Evolutionary conservation across 108 stramenopile genomes (phyloP).

Genomic region (Nannochloropsis salina): DNA sequence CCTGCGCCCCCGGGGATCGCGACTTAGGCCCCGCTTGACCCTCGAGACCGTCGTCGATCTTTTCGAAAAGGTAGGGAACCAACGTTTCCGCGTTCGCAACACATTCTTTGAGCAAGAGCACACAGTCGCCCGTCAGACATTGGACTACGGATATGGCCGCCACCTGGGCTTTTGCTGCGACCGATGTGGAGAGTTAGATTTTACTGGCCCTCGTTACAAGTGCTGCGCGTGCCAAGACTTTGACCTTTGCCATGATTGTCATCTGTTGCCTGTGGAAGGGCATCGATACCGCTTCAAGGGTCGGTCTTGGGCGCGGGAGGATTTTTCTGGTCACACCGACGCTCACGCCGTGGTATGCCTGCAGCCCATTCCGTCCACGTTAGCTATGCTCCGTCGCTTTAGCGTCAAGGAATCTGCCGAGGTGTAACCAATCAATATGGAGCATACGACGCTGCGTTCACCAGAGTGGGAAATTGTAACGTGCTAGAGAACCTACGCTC

Average conservation of each 20-base stretch:
- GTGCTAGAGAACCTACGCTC: no score
- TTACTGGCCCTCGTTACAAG: not conserved
- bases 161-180: conserved; percentile 13
- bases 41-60: not conserved
- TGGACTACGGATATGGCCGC: not conserved
- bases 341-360: not conserved
- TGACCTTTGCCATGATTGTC: not conserved
- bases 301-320: not conserved
- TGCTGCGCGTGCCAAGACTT: not conserved
- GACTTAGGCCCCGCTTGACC: not conserved
- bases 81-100: conserved; percentile 19
- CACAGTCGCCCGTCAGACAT: not conserved
- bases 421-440: no score
- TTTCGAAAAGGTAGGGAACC: not conserved
- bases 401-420: not conserved
- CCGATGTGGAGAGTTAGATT: not conserved
- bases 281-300: not conserved
- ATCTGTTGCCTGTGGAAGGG: not conserved
- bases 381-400: not conserved
- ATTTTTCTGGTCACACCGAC: not conserved
- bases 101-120: not conserved
- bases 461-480: no score
- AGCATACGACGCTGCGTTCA: no score
- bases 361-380: not conserved
- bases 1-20: not conserved